Evolutionary conservation across 139 green algal species (phyloP).

Genomic region (Chlorella sp.): DNA sequence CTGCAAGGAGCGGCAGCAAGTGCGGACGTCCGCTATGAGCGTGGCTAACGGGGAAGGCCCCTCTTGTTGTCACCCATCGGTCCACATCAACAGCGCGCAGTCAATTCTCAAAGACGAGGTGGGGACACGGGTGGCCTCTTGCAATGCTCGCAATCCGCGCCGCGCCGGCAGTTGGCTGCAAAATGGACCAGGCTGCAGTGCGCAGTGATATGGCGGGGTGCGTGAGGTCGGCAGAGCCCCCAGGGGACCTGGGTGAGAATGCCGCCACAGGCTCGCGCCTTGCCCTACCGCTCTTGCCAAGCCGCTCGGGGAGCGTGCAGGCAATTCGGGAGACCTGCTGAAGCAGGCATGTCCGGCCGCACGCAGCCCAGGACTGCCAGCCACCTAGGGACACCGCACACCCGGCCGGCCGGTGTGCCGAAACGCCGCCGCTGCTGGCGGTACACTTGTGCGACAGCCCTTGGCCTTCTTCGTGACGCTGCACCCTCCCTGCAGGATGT

Average conservation of each 20-base stretch:
- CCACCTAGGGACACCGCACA: neutral
- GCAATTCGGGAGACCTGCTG: neutral
- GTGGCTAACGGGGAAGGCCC: no score
- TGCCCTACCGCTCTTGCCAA: neutral
- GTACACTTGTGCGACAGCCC: neutral
- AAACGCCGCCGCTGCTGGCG: neutral
- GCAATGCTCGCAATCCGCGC: neutral
- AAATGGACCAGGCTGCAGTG: neutral
- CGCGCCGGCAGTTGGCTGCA: neutral
- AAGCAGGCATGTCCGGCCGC: no score
- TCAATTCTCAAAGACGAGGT: constrained; percentile 21
- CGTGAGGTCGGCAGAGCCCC: neutral
- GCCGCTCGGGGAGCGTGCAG: neutral
- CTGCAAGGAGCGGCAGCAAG: no score
- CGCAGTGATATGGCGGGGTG: neutral
- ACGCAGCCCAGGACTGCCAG: neutral
- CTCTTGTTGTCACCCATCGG: neutral
- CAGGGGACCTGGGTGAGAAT: neutral
- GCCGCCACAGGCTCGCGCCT: neutral
- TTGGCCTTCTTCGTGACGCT: neutral
- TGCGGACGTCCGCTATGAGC: neutral
- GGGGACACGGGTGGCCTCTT: neutral
- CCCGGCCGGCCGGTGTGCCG: no score
- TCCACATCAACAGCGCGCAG: neutral
- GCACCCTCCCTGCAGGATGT: constrained; percentile 28